These are phyloP conservation scores for Sugiyamaella marilandica DNA, from an alignment of 805 yeast species.

Conservation along the genomic window DNA sequence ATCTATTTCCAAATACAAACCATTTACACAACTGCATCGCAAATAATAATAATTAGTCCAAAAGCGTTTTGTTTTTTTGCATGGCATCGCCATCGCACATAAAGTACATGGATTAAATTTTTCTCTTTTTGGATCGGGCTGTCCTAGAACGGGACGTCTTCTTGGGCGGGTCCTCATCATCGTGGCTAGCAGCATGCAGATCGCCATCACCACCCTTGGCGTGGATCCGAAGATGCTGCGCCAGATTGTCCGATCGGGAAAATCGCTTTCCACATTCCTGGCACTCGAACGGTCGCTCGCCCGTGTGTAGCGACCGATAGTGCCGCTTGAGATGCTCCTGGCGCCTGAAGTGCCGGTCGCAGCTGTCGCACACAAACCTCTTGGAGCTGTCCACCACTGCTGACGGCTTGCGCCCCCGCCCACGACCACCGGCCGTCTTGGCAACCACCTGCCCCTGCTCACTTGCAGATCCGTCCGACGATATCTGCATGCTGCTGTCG, in stretches of 20 bases:
- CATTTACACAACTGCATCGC: too few relatives aligned
- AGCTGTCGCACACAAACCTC: slow-evolving; percentile 58
- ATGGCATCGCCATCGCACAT: background rate
- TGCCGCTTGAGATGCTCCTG: slow-evolving; percentile 77
- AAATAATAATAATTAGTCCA: too few relatives aligned
- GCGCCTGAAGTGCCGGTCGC: slow-evolving; percentile 63
- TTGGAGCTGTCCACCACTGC: slow-evolving; percentile 49
- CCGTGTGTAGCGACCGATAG: slow-evolving; percentile 62
- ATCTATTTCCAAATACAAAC: too few relatives aligned
- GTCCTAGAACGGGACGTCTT: background rate
- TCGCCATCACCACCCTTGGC: background rate
- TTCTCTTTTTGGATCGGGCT: background rate
- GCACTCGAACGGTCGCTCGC: slow-evolving; percentile 51
- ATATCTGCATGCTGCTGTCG: background rate
- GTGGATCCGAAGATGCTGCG: slow-evolving; percentile 33
- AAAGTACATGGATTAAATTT: background rate
- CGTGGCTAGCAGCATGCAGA: background rate
- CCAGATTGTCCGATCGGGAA: slow-evolving; percentile 33
- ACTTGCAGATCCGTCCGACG: background rate
- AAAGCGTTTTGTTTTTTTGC: too few relatives aligned
- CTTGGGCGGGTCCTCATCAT: background rate
- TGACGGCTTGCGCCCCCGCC: slow-evolving; percentile 60
- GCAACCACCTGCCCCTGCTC: background rate
- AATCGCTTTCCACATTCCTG: slow-evolving; percentile 31
- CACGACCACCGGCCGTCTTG: background rate